phyloP scores from a whole-genome alignment of 768 basidiomycete genomes.

The Suillus occidentalis region DNA sequence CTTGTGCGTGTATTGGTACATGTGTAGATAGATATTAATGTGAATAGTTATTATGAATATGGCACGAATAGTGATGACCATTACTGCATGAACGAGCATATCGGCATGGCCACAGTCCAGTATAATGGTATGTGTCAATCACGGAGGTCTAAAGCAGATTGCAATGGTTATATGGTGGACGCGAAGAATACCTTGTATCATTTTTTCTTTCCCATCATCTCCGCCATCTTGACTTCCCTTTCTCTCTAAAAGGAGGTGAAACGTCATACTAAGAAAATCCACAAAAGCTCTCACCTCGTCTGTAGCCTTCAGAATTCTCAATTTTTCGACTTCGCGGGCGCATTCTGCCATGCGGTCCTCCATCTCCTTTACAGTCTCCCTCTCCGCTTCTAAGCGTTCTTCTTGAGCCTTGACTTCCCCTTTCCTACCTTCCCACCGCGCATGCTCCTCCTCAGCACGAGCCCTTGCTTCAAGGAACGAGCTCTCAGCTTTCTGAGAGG shows the following conservation, averaged over 20 bases:
- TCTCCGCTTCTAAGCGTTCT: constrained; percentile 49
- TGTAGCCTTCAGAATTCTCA: constrained; percentile 62
- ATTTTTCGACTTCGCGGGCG: constrained; percentile 68
- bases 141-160: not conserved
- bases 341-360: constrained; percentile 69
- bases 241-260: constrained; percentile 41
- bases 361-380: constrained; percentile 53
- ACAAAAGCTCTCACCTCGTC: constrained; percentile 49
- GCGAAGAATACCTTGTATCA: not conserved
- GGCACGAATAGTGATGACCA: not conserved
- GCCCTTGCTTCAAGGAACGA: constrained; percentile 61
- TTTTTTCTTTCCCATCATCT: constrained; percentile 29
- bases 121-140: not conserved
- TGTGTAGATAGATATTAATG: not conserved
- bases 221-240: constrained; percentile 48
- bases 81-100: not conserved
- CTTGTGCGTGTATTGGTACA: not conserved
- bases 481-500: constrained; percentile 64
- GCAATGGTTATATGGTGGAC: not conserved
- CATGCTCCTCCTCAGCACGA: constrained; percentile 50
- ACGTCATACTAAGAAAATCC: not conserved
- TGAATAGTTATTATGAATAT: not conserved
- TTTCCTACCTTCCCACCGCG: constrained; percentile 53
- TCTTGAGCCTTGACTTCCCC: constrained; percentile 47
- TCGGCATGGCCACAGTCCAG: not conserved